Base-by-base conservation (phyloP, 306 rosid genomes). In the Begonia masoniana region DNA sequence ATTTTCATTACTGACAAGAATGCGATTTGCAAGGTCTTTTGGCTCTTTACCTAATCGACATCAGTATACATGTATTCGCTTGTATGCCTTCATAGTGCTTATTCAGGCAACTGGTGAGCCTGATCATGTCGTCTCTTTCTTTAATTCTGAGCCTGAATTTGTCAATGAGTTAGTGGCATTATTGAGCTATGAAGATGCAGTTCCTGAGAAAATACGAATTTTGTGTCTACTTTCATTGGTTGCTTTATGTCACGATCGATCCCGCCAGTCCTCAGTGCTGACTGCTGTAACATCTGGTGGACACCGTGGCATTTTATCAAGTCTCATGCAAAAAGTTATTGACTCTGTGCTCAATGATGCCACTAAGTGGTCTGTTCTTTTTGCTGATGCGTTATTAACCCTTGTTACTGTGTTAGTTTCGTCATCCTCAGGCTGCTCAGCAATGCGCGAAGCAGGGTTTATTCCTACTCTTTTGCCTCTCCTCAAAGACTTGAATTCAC, bases 371-470 rank as follows among this genome's bases (percentile, higher is more conserved):
- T 79, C 93, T 14, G 77, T 81, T 67, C 87, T 83, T 64, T 86
- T 86, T 74, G 88, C 93, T 12, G 99, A 92, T 71, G 86, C 96
- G 43, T 72, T 92, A 13, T 72, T 92, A 54, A 86, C 99, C 64
- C 93, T 92, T 52, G 87, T 86, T 53, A 83, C 89, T 11, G 87
- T 81, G 61, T 67, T 92, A 87, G 99, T 92, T 64, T 83, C 99
- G 4, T 79, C 99, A 19, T 87, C 99, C 1, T 92, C 96, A 12
- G 94, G 96, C 51, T 86, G 96, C 72, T 83, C 93, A 62, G 84
- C 94, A 56, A 78, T 91, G 94, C 92, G 95, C 3, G 99, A 87
- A 61, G 94, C 96, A 62, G 99, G 99, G 35, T 86, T 92, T 76
- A 83, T 92, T 63, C 99, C 96, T 73, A 83, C 95, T 13, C 78